These are phyloP conservation scores for Evernia prunastri DNA, from an alignment of 495 filamentous ascomycete species.

Conservation along the genomic window DNA sequence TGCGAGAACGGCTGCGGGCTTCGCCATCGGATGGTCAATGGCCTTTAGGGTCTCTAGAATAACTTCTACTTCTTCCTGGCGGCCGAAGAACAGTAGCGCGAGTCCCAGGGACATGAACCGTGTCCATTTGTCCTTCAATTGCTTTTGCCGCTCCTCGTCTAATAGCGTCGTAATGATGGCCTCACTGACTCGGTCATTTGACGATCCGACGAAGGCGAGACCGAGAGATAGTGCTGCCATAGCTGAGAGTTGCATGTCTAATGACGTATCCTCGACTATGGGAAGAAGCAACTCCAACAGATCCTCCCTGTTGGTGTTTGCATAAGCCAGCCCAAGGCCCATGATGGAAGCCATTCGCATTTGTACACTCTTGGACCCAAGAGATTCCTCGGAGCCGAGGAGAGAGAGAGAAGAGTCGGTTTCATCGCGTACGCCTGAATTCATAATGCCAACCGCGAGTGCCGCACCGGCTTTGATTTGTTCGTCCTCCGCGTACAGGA, in stretches of 20 bases:
- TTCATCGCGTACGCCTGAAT: constrained; percentile 80
- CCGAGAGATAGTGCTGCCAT: constrained; percentile 93
- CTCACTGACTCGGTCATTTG: constrained; percentile 78
- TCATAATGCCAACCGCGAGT: constrained; percentile 87
- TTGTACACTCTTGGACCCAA: constrained; percentile 66
- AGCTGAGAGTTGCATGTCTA: constrained; percentile 91
- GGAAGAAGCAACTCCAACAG: constrained; percentile 74
- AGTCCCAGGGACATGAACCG: constrained; percentile 92
- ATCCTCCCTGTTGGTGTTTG: constrained; percentile 82
- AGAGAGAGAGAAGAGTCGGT: constrained; percentile 83
- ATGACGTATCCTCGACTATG: constrained; percentile 70
- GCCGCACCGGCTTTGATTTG: constrained; percentile 83
- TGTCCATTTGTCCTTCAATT: constrained; percentile 95
- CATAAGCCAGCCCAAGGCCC: constrained; percentile 91
- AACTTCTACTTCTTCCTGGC: constrained; percentile 95
- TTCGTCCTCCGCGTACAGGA: constrained; percentile 75
- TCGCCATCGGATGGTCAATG: constrained; percentile 90
- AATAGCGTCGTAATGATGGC: constrained; percentile 84
- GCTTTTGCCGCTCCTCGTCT: constrained; percentile 78
- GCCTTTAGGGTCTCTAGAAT: constrained; percentile 91
- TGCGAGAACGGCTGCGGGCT: constrained; percentile 80
- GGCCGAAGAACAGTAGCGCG: constrained; percentile 89
- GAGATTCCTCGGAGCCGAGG: constrained; percentile 66
- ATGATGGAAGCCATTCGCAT: constrained; percentile 82
- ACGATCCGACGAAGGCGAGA: constrained; percentile 86